Conservation (phyloP, 2,329 filamentous ascomycete species). For the Penicillium sp. region DNA sequence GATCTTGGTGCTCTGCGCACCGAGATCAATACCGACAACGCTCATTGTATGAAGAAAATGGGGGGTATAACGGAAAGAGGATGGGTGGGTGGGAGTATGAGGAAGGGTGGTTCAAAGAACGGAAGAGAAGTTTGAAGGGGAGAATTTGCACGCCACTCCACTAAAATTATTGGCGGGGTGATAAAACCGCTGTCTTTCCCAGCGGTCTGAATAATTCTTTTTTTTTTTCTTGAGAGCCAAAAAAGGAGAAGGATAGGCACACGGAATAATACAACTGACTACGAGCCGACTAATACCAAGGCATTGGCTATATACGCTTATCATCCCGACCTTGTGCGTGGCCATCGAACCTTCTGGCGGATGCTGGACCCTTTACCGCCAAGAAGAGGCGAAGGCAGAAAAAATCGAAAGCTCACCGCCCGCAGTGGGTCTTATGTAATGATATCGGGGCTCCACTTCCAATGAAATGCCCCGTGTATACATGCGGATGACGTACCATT, state of each 20-base stretch:
- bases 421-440: conserved; percentile 5
- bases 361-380: conserved; percentile 34
- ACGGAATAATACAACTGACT: neutral
- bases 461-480: neutral
- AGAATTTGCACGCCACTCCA: conserved; percentile 42
- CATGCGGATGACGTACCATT: neutral
- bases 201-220: conserved; percentile 19
- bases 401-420: conserved; percentile 13
- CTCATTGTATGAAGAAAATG: conserved; percentile 49
- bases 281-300: neutral
- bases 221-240: neutral
- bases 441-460: neutral
- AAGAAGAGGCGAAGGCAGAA: conserved; percentile 20
- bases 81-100: conserved; percentile 23
- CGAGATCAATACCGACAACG: conserved; percentile 84
- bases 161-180: conserved; percentile 34
- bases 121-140: conserved; percentile 30
- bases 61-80: conserved; percentile 16
- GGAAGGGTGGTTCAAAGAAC: conserved; percentile 18
- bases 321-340: conserved; percentile 11
- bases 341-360: conserved; percentile 43
- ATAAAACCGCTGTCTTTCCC: conserved; percentile 17
- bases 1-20: conserved; percentile 94
- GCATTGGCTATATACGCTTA: conserved; percentile 7
- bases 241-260: neutral